These are phyloP conservation scores for Ophiostoma novo-ulmi DNA, from an alignment of 2,329 filamentous ascomycete genomes.

Conservation along the genomic window DNA sequence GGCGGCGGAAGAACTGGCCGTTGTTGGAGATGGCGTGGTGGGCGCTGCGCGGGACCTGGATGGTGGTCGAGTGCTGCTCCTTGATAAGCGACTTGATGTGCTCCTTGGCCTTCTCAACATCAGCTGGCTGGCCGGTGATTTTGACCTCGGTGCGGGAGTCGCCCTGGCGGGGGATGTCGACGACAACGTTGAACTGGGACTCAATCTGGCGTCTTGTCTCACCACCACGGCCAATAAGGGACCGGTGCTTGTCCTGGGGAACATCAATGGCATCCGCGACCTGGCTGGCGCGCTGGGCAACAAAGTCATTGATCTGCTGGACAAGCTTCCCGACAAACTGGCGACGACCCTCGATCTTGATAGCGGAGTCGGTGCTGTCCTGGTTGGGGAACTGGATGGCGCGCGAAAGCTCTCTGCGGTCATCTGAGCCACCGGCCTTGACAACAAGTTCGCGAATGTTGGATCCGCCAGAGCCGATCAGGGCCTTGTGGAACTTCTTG, in stretches of 20 bases:
- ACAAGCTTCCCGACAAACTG: slow-evolving; percentile 86
- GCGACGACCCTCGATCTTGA: slow-evolving; percentile 81
- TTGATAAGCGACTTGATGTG: slow-evolving; percentile 77
- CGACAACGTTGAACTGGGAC: slow-evolving; percentile 74
- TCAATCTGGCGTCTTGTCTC: slow-evolving; percentile 82
- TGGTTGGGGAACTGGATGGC: slow-evolving; percentile 93
- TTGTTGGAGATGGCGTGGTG: slow-evolving; percentile 85
- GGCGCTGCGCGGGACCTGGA: slow-evolving; percentile 74
- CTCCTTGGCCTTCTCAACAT: slow-evolving; percentile 79
- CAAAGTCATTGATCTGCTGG: slow-evolving; percentile 72
- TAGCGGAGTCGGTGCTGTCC: slow-evolving; percentile 73
- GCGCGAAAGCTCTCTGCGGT: slow-evolving; percentile 74
- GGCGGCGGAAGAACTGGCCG: slow-evolving; percentile 86
- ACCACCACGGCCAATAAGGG: slow-evolving; percentile 86
- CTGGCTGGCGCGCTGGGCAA: slow-evolving; percentile 78
- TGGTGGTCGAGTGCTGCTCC: slow-evolving; percentile 79
- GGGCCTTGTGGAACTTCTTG: slow-evolving; percentile 81
- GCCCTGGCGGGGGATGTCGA: slow-evolving; percentile 89
- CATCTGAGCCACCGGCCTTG: slow-evolving; percentile 82
- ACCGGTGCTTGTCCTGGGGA: slow-evolving; percentile 81
- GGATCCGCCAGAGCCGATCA: slow-evolving; percentile 86
- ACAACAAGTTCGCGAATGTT: slow-evolving; percentile 83
- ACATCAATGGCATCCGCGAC: slow-evolving; percentile 74
- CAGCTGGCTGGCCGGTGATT: slow-evolving; percentile 69
- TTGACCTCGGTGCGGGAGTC: slow-evolving; percentile 80